Evolutionary conservation across 176 grass and related monocot species (phyloP).

Genomic region (Oryza punctata): DNA sequence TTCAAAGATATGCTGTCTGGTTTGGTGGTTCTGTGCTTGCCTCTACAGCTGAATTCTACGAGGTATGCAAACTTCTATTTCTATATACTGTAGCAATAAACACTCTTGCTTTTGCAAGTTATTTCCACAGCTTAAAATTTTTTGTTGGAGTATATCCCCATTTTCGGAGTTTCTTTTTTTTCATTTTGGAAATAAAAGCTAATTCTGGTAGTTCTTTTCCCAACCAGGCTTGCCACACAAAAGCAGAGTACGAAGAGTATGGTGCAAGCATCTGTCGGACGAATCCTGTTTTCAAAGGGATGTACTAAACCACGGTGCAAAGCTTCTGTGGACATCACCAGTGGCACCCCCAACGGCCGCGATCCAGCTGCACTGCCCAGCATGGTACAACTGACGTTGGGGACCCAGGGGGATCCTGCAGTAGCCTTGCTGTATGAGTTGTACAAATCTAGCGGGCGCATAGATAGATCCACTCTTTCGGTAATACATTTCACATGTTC

Average conservation of each 20-base stretch:
- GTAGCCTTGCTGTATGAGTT: conserved; percentile 14
- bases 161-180: neutral
- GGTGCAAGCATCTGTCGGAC: conserved; percentile 91
- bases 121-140: neutral
- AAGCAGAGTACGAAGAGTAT: conserved; percentile 98
- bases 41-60: conserved; percentile 92
- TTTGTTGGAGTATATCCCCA: neutral
- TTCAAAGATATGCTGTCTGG: conserved; percentile 98
- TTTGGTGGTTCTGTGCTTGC: conserved; percentile 99
- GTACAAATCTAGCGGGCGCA: conserved; percentile 44
- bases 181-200: conserved; percentile 1
- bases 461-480: conserved; percentile 16
- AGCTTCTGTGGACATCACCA: neutral
- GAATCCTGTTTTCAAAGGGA: conserved; percentile 98
- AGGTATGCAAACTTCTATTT: conserved; percentile 58
- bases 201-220: neutral
- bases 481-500: conserved; percentile 1
- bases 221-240: conserved; percentile 91
- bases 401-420: neutral
- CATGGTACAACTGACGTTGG: neutral
- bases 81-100: neutral
- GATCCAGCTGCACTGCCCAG: neutral
- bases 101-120: neutral
- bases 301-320: conserved; percentile 55
- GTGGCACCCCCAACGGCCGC: neutral